Base-by-base conservation (phyloP, 192 early-diverging fungal species). In the Coemansia sp. region DNA sequence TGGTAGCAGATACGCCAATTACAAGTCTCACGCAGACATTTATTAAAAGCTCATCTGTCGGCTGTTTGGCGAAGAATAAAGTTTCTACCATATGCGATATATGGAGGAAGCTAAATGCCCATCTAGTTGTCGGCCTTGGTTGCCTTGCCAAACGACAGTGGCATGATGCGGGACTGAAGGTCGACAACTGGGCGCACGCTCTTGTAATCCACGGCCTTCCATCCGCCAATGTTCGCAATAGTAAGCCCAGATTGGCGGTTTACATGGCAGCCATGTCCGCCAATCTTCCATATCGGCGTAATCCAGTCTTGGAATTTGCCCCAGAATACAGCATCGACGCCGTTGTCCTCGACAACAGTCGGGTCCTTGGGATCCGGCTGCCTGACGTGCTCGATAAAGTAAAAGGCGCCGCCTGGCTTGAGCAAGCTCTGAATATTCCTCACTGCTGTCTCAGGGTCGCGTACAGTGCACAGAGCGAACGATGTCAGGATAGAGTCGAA, bases 401-500 rank as follows among this genome's bases (percentile, higher is more conserved):
- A 56, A 70, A 76, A 75, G 0, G 67, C 62, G 40, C 74, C 79
- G 12, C 79, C 79, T 0, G 73, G 74, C 25, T 63, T 62, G 12
- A 82, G 35, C 11, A 82, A 59, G 2, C 53, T 61, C 37, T 76
- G 31, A 1, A 82, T 76, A 27, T 76, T 76, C 6, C 36, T 49
- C 14, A 76, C 29, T 0, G 70, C 64, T 2, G 62, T 25, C 19
- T 76, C 54, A 6, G 72, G 74, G 24, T 76, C 35, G 3, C 39
- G 45, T 15, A 54, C 70, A 3, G 73, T 82, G 64, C 79, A 82
- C 41, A 76, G 60, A 10, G 70, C 63, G 42, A 76, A 82, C 11
- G 74, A 82, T 3, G 73, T 82, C n/a, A 82, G 31, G 6, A 82
- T 62, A 9, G 79, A 76, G 57, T 82, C 74, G 39, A 73, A 76